These are phyloP conservation scores for Camellia granthamiana DNA, from an alignment of 148 eudicot species.

Conservation along the genomic window DNA sequence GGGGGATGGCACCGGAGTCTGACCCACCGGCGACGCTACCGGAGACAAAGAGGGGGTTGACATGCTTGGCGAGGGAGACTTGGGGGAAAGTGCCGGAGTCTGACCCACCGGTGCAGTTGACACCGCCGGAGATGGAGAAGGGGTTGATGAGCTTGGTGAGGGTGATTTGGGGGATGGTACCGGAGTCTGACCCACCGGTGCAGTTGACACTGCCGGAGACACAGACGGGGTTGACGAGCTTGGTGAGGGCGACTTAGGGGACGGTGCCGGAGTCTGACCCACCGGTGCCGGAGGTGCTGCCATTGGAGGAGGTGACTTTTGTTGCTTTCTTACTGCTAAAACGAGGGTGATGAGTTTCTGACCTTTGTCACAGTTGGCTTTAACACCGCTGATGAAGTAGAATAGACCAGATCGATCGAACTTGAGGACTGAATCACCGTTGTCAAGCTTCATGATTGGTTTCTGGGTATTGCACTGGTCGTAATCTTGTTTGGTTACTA, in stretches of 20 bases:
- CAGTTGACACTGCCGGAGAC: conserved; percentile 8
- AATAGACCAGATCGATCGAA: conserved; percentile 52
- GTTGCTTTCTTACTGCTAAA: conserved; percentile 24
- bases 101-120: not conserved
- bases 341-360: conserved; percentile 50
- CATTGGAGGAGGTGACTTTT: not conserved
- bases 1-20: too few relatives aligned
- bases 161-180: not conserved
- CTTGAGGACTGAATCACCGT: conserved; percentile 40
- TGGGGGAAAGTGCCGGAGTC: not conserved
- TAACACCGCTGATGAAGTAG: conserved; percentile 62
- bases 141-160: not conserved
- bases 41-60: conserved; percentile 5
- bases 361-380: conserved; percentile 41
- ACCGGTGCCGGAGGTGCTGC: conserved; percentile 1
- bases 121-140: not conserved
- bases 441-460: conserved; percentile 34
- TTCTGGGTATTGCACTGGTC: conserved; percentile 37
- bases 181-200: conserved; percentile 18
- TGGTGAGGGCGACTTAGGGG: not conserved
- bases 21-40: not conserved
- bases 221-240: not conserved
- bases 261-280: conserved; percentile 11
- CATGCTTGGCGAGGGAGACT: not conserved
- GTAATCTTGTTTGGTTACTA: conserved; percentile 52